Percentiles rank a stretch among this genome's conserved stretches.
phyloP scores from a whole-genome alignment of 352 stramenopile genomes.

The Phytophthora tentaculata region DNA sequence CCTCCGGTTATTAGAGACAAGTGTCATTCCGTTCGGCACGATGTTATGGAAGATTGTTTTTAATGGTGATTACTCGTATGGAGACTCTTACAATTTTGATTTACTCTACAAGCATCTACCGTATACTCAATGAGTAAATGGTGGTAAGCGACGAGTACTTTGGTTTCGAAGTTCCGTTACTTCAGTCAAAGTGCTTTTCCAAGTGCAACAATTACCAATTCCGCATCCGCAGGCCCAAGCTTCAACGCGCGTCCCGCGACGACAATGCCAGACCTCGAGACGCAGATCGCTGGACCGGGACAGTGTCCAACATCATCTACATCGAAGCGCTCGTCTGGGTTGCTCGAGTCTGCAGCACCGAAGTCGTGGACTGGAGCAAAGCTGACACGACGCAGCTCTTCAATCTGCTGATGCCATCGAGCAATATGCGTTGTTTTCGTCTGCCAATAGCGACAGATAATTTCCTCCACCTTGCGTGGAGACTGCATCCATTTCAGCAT shows the following conservation, averaged over 20 bases:
- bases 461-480: background rate
- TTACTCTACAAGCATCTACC: too few species aligned
- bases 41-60: too few species aligned
- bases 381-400: background rate
- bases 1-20: too few species aligned
- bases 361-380: background rate
- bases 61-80: too few species aligned
- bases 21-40: too few species aligned
- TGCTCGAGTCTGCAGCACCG: background rate
- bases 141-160: too few species aligned
- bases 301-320: background rate
- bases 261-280: background rate
- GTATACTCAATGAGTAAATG: too few species aligned
- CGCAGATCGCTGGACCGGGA: background rate
- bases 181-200: background rate
- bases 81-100: too few species aligned
- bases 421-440: background rate
- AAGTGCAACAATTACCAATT: background rate
- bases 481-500: background rate
- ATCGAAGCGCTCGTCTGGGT: background rate
- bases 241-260: background rate
- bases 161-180: background rate
- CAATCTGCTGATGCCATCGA: background rate
- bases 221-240: background rate
- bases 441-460: background rate